A percentile compares a stretch with the other conserved stretches of the same genome.
These are phyloP conservation scores for Myxozyma udenii DNA, from an alignment of 805 yeast species.

Conservation along the genomic window DNA sequence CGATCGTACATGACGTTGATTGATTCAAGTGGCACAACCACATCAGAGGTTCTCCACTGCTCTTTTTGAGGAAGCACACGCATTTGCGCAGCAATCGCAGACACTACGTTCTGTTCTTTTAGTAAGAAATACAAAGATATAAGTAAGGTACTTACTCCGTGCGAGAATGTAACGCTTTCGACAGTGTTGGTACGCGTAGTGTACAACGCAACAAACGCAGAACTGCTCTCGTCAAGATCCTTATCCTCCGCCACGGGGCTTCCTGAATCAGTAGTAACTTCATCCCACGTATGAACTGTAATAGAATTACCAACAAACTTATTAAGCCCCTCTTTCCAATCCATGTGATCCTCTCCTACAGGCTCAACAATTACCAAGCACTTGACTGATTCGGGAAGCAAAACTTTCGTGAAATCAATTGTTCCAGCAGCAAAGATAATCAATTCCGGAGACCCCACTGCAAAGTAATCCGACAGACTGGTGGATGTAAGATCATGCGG, in stretches of 20 bases:
- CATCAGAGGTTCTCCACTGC: slow-evolving; percentile 35
- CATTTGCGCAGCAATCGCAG: slow-evolving; percentile 41
- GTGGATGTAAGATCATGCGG: slow-evolving; percentile 10
- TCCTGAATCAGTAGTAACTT: slow-evolving; percentile 3
- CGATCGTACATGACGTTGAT: slow-evolving; percentile 33
- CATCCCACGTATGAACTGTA: slow-evolving; percentile 9
- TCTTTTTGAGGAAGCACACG: slow-evolving; percentile 36
- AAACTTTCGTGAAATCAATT: slow-evolving; percentile 15
- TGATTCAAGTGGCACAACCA: slow-evolving; percentile 36
- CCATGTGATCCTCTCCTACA: slow-evolving; percentile 3
- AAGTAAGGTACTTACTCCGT: slow-evolving; percentile 6
- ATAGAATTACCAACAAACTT: slow-evolving; percentile 3
- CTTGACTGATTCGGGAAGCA: slow-evolving; percentile 16
- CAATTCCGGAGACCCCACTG: slow-evolving; percentile 24
- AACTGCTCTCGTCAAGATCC: background rate
- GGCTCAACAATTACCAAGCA: slow-evolving; percentile 10
- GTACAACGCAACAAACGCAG: slow-evolving; percentile 12
- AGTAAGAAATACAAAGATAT: background rate
- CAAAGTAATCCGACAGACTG: slow-evolving; percentile 12
- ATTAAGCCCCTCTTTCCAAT: slow-evolving; percentile 19
- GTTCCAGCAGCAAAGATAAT: slow-evolving; percentile 25
- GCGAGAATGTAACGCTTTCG: slow-evolving; percentile 10
- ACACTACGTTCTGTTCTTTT: slow-evolving; percentile 32
- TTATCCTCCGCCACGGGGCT: background rate
- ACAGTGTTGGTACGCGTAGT: background rate